Percentiles rank a stretch among this genome's conserved stretches.
Evolutionary conservation across 345 rosid species (phyloP).

Genomic region (Gossypium stocksii): DNA sequence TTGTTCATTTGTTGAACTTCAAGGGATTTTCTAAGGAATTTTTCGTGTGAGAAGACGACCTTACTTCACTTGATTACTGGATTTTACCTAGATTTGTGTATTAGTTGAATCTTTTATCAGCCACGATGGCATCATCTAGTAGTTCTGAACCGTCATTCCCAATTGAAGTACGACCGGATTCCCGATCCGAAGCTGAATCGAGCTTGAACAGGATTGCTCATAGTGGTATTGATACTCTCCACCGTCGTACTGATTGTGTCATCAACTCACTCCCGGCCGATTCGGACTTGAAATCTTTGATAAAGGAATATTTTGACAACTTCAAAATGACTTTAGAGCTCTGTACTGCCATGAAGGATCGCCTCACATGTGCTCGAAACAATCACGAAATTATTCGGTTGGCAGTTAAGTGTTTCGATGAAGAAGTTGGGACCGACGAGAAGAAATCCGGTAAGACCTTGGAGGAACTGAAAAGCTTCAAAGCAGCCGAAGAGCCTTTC

Average conservation of each 20-base stretch:
- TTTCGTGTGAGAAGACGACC: too few species aligned
- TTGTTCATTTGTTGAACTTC: too few species aligned
- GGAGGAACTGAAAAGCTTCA: constrained; percentile 59
- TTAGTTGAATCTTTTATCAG: too few species aligned
- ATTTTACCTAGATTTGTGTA: too few species aligned
- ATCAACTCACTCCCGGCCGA: constrained; percentile 43
- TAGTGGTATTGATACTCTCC: constrained; percentile 45
- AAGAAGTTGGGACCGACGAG: constrained; percentile 38
- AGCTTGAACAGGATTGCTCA: constrained; percentile 70
- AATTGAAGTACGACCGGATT: constrained; percentile 21
- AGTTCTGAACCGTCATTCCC: constrained; percentile 20
- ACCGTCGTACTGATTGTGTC: constrained; percentile 52
- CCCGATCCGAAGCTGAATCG: constrained; percentile 39
- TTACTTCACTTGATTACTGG: too few species aligned
- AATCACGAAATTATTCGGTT: constrained; percentile 64
- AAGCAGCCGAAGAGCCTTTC: constrained; percentile 66
- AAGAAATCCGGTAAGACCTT: constrained; percentile 55
- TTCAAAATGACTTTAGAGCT: constrained; percentile 67
- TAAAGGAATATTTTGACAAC: constrained; percentile 64
- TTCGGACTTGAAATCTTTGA: constrained; percentile 51
- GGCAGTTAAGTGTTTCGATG: constrained; percentile 58
- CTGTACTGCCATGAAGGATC: constrained; percentile 61
- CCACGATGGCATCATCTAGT: too few species aligned
- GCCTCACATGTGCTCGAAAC: constrained; percentile 61
- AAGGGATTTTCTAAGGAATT: not conserved